phyloP scores from a whole-genome alignment of 495 filamentous ascomycete species.

The Xylaria venustula region DNA sequence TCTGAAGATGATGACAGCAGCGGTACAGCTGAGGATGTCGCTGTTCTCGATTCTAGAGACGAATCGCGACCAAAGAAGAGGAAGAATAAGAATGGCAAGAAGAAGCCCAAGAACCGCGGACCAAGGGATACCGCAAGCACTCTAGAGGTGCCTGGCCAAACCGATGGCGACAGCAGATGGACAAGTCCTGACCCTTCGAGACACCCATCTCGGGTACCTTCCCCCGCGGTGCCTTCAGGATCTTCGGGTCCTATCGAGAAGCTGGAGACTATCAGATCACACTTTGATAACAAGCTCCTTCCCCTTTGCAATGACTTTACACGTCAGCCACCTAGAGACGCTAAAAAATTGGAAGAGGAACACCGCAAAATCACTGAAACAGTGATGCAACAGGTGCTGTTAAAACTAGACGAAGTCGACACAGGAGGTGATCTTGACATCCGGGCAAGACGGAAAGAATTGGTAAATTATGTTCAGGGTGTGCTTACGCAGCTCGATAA shows the following conservation, averaged over 20 bases:
- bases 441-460: constrained; percentile 65
- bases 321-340: constrained; percentile 63
- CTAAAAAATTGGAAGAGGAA: constrained; percentile 69
- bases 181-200: constrained; percentile 23
- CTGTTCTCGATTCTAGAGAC: constrained; percentile 31
- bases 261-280: constrained; percentile 64
- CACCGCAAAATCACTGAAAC: constrained; percentile 80
- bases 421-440: constrained; percentile 63
- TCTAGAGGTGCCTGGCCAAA: constrained; percentile 28
- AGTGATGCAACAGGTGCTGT: constrained; percentile 74
- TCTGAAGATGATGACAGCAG: constrained; percentile 53
- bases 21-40: constrained; percentile 46
- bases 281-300: constrained; percentile 64
- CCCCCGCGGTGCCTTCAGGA: constrained; percentile 38
- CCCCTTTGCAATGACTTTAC: constrained; percentile 68
- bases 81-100: constrained; percentile 30
- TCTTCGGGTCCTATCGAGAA: constrained; percentile 61
- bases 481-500: constrained; percentile 64
- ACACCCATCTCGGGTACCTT: constrained; percentile 29
- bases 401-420: constrained; percentile 86
- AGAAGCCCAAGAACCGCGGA: constrained; percentile 27
- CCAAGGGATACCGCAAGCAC: constrained; percentile 38
- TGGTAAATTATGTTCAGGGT: constrained; percentile 73
- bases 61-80: constrained; percentile 40
- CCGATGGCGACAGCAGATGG: constrained; percentile 15